Percentiles rank a stretch among this genome's conserved stretches.
These are phyloP conservation scores for Aureobasidium sp. DNA, from an alignment of 2,329 filamentous ascomycete genomes.

Conservation along the genomic window DNA sequence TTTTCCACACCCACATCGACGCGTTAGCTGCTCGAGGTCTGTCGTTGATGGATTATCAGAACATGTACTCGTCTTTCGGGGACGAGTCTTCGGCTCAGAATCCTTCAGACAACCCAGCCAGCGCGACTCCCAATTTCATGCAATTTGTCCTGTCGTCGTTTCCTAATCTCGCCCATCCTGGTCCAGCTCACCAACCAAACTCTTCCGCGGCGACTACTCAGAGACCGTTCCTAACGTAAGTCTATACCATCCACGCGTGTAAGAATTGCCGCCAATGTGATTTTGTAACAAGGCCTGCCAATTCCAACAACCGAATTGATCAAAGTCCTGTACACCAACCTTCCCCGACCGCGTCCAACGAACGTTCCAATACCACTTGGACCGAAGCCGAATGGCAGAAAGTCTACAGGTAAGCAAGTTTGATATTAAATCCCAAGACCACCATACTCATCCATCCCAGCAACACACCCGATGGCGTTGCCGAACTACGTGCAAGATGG, in stretches of 20 bases:
- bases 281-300: neutral
- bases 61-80: constrained; percentile 7
- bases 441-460: neutral
- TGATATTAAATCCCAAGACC: neutral
- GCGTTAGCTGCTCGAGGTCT: neutral
- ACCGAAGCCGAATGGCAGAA: constrained; percentile 11
- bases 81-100: constrained; percentile 5
- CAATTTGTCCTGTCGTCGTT: constrained; percentile 5
- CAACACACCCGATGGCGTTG: constrained; percentile 15
- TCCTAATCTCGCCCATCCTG: neutral
- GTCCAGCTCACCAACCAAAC: neutral
- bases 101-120: neutral
- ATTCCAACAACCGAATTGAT: neutral
- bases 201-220: constrained; percentile 1
- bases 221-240: constrained; percentile 10
- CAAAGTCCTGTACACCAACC: constrained; percentile 7
- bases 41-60: constrained; percentile 7
- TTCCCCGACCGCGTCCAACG: constrained; percentile 3
- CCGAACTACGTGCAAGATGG: constrained; percentile 15
- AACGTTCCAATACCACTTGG: constrained; percentile 4
- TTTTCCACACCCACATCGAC: neutral
- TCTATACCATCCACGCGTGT: constrained; percentile 2
- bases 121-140: constrained; percentile 9
- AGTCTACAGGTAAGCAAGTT: constrained; percentile 6
- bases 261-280: neutral